Conservation (phyloP, 2,329 filamentous ascomycete species). For the Epichloe uncinata region DNA sequence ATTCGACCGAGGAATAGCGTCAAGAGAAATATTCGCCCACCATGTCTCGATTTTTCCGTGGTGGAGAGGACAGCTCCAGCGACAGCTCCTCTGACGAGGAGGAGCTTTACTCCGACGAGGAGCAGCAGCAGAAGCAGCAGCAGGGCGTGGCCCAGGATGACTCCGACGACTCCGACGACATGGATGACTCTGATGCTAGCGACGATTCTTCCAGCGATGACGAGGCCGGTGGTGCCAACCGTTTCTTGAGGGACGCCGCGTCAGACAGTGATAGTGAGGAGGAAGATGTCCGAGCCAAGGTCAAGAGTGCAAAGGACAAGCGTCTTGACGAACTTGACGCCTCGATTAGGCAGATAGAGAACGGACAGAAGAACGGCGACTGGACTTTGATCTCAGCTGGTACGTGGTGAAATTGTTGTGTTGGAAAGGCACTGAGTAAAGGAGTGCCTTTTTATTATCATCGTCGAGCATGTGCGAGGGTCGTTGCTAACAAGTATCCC, state of each 20-base stretch:
- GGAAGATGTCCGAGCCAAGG: constrained; percentile 70
- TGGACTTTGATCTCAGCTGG: constrained; percentile 87
- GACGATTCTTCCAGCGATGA: constrained; percentile 49
- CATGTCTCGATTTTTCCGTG: constrained; percentile 96
- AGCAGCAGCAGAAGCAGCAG: constrained; percentile 21
- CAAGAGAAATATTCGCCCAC: constrained; percentile 25
- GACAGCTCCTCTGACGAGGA: constrained; percentile 95
- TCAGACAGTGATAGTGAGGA: constrained; percentile 77
- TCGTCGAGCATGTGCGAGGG: background rate
- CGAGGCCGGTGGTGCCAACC: constrained; percentile 57
- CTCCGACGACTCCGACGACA: constrained; percentile 27
- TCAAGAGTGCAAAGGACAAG: constrained; percentile 98
- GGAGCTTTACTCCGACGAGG: constrained; percentile 60
- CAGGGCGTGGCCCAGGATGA: constrained; percentile 23
- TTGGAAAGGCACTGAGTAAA: background rate
- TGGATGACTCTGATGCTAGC: constrained; percentile 37
- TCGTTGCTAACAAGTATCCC: constrained; percentile 5
- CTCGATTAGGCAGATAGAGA: constrained; percentile 84
- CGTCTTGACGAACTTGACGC: constrained; percentile 84
- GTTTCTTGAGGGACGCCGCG: constrained; percentile 66
- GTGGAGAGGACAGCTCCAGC: constrained; percentile 82
- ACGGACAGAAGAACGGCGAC: constrained; percentile 93
- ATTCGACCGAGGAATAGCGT: constrained; percentile 4
- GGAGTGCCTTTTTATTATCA: background rate
- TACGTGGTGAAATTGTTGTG: constrained; percentile 30